These are phyloP conservation scores for Hylodesmum podocarpum DNA, from an alignment of 306 rosid genomes.

Conservation along the genomic window DNA sequence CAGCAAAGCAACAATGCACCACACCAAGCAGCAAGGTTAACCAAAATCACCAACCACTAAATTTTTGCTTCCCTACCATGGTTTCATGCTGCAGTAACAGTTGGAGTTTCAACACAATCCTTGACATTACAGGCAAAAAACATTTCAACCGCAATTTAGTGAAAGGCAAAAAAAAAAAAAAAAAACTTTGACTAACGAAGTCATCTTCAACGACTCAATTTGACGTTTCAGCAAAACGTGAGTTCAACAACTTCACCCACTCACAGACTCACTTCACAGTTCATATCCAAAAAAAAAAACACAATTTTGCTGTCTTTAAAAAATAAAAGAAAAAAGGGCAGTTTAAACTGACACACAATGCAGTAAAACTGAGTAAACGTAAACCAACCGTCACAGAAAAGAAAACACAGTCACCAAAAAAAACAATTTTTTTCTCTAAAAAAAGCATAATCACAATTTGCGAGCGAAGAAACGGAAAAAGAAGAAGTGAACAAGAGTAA, in stretches of 20 bases:
- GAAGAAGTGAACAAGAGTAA: neutral
- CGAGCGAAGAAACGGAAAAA: neutral
- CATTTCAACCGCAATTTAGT: too few species aligned
- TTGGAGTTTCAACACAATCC: too few species aligned
- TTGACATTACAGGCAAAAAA: too few species aligned
- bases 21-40: neutral
- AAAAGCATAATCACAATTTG: neutral
- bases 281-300: too few species aligned
- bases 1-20: neutral
- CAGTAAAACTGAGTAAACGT: neutral
- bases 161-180: too few species aligned
- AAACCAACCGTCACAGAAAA: neutral
- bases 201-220: neutral
- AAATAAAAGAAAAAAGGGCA: neutral
- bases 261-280: neutral
- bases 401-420: neutral
- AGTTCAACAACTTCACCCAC: neutral
- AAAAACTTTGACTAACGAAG: too few species aligned
- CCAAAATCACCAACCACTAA: neutral
- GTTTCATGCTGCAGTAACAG: too few species aligned
- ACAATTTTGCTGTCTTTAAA: too few species aligned
- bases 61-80: neutral
- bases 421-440: too few species aligned
- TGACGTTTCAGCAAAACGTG: neutral
- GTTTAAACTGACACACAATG: neutral